Evolutionary conservation across 1,284 basidiomycete species (phyloP).

Genomic region (Tremellales sp.): DNA sequence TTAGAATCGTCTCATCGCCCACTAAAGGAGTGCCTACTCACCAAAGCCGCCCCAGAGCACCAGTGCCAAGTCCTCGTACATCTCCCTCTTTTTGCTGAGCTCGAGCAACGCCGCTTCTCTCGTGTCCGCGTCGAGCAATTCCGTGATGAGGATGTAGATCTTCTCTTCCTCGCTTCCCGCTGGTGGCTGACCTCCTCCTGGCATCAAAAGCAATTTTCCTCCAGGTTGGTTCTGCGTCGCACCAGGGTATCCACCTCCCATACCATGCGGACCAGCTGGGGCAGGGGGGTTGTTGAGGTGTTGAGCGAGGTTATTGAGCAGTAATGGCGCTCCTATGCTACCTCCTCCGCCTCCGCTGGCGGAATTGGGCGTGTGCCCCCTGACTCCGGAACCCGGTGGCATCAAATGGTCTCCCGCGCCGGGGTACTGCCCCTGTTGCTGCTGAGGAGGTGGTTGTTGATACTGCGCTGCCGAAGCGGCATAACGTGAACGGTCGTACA

Average conservation of each 20-base stretch:
- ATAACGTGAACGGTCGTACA: neutral
- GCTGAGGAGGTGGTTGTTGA: conserved; percentile 6
- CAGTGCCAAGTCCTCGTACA: conserved; percentile 96
- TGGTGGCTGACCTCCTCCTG: conserved; percentile 41
- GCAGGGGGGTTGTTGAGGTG: conserved; percentile 50
- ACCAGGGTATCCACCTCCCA: neutral
- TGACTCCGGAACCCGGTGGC: neutral
- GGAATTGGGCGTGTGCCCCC: neutral
- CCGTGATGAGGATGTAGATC: conserved; percentile 54
- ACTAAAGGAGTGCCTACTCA: conserved; percentile 49
- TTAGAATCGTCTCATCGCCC: neutral
- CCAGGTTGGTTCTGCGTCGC: conserved; percentile 3
- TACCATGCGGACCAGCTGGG: conserved; percentile 22
- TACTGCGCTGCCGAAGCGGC: neutral
- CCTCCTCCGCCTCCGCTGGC: neutral
- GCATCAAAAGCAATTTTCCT: conserved; percentile 46
- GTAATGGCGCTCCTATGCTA: conserved; percentile 25
- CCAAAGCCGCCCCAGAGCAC: conserved; percentile 99
- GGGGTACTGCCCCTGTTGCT: neutral
- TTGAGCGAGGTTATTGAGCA: conserved; percentile 46
- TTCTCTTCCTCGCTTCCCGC: conserved; percentile 52
- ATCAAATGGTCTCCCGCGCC: neutral
- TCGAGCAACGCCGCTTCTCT: conserved; percentile 86
- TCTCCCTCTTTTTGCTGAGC: conserved; percentile 97
- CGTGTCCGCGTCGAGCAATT: conserved; percentile 55